These are phyloP conservation scores for Citrus medica DNA, from an alignment of 345 rosid species.

Conservation along the genomic window DNA sequence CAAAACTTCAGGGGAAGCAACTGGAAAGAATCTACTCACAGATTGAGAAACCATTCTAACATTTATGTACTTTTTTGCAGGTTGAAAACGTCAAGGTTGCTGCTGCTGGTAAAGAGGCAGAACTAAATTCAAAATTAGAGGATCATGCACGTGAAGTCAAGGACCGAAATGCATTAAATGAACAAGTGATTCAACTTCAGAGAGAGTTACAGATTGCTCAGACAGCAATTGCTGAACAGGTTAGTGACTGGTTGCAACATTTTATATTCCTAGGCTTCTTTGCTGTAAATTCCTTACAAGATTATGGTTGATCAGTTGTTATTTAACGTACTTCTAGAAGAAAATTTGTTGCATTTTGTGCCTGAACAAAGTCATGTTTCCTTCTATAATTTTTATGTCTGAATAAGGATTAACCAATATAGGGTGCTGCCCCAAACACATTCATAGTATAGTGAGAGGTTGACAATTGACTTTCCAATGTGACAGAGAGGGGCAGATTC, in stretches of 20 bases:
- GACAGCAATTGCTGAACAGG: constrained; percentile 42
- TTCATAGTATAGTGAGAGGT: neutral
- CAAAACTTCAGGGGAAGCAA: neutral
- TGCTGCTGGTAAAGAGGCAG: constrained; percentile 34
- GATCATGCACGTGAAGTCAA: constrained; percentile 34
- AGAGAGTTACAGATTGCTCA: constrained; percentile 49
- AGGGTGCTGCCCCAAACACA: too few relatives aligned
- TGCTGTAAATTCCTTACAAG: neutral
- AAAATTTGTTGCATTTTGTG: too few relatives aligned
- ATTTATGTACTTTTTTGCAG: constrained; percentile 18
- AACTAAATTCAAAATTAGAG: constrained; percentile 42
- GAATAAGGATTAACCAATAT: too few relatives aligned
- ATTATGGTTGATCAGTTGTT: neutral
- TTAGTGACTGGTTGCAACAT: constrained; percentile 11
- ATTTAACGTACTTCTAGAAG: neutral
- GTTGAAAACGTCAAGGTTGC: constrained; percentile 36
- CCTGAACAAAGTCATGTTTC: neutral
- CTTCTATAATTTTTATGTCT: neutral
- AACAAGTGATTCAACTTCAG: constrained; percentile 47
- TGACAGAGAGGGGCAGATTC: constrained; percentile 52
- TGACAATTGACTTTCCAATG: neutral
- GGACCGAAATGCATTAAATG: constrained; percentile 41
- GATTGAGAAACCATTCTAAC: neutral
- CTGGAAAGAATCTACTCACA: neutral
- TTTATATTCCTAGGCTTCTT: neutral